These are phyloP conservation scores for Mycosphaerella sp. DNA, from an alignment of 2,329 filamentous ascomycete genomes.

Conservation along the genomic window DNA sequence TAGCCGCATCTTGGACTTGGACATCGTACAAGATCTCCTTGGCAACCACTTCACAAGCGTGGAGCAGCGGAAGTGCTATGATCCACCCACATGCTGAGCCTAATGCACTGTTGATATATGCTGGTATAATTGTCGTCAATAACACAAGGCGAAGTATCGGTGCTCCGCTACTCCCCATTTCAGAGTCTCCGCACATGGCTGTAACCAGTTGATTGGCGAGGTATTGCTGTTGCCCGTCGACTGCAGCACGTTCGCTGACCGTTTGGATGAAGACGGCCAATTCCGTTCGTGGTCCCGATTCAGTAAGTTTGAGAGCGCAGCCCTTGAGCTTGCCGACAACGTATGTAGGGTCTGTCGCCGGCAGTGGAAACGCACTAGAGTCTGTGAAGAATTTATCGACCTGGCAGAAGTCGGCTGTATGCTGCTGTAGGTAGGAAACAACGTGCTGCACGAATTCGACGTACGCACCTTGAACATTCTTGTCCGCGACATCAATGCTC, in stretches of 20 bases:
- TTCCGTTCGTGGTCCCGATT: conserved; percentile 47
- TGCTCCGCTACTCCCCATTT: conserved; percentile 31
- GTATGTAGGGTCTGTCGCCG: conserved; percentile 54
- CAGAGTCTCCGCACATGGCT: conserved; percentile 43
- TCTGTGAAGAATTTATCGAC: conserved; percentile 56
- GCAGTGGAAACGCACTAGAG: conserved; percentile 54
- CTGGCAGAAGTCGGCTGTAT: conserved; percentile 51
- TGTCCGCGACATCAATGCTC: conserved; percentile 17
- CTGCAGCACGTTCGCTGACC: conserved; percentile 52
- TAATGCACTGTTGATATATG: conserved; percentile 49
- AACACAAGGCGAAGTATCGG: conserved; percentile 48
- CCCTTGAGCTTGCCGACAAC: conserved; percentile 55
- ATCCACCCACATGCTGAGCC: conserved; percentile 45
- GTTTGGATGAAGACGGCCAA: conserved; percentile 54
- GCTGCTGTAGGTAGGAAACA: conserved; percentile 55
- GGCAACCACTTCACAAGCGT: conserved; percentile 41
- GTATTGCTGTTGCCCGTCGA: conserved; percentile 52
- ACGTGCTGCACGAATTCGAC: conserved; percentile 57
- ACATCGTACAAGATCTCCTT: conserved; percentile 39
- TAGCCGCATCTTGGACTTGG: neutral
- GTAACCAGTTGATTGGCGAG: conserved; percentile 49
- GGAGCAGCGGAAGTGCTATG: conserved; percentile 47
- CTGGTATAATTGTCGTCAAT: conserved; percentile 50
- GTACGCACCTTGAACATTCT: conserved; percentile 46
- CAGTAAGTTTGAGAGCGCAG: conserved; percentile 49